A percentile compares a stretch with the other conserved stretches of the same genome.
phyloP scores from a whole-genome alignment of 768 basidiomycete genomes.

The Trametes elegans region DNA sequence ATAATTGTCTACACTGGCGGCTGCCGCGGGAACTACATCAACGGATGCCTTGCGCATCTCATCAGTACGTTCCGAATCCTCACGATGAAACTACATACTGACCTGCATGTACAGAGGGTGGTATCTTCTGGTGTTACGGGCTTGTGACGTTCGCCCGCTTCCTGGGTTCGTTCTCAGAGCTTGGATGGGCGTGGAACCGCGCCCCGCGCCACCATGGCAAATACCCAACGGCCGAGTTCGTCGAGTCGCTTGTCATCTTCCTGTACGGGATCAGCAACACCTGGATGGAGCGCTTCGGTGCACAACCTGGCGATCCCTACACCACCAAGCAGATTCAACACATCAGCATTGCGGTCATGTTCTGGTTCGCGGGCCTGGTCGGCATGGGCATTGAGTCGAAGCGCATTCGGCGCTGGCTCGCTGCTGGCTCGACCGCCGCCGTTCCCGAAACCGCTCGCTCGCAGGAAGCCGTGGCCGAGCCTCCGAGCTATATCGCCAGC shows the following conservation, averaged over 20 bases:
- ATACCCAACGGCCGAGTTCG: slow-evolving; percentile 66
- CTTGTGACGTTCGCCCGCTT: slow-evolving; percentile 91
- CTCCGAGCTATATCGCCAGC: slow-evolving; percentile 68
- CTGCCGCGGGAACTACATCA: slow-evolving; percentile 74
- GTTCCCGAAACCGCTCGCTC: slow-evolving; percentile 20
- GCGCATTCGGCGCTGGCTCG: slow-evolving; percentile 69
- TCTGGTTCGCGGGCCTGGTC: slow-evolving; percentile 88
- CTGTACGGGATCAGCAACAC: slow-evolving; percentile 87
- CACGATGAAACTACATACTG: neutral
- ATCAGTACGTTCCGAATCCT: slow-evolving; percentile 61
- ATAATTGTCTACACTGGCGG: slow-evolving; percentile 84
- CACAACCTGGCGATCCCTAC: slow-evolving; percentile 74
- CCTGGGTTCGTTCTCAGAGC: slow-evolving; percentile 80
- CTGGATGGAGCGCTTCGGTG: slow-evolving; percentile 97
- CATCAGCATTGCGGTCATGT: slow-evolving; percentile 94
- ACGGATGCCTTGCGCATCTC: slow-evolving; percentile 85
- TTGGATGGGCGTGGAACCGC: slow-evolving; percentile 96
- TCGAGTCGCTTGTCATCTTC: slow-evolving; percentile 81
- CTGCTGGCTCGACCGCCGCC: slow-evolving; percentile 47
- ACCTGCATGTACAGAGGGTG: slow-evolving; percentile 57
- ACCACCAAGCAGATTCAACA: slow-evolving; percentile 93
- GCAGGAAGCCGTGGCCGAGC: slow-evolving; percentile 55
- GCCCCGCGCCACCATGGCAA: slow-evolving; percentile 43
- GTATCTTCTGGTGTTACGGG: slow-evolving; percentile 92
- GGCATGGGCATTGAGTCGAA: slow-evolving; percentile 90